These are phyloP conservation scores for Tolypocladium amazonense DNA, from an alignment of 2,329 filamentous ascomycete species.

Conservation along the genomic window DNA sequence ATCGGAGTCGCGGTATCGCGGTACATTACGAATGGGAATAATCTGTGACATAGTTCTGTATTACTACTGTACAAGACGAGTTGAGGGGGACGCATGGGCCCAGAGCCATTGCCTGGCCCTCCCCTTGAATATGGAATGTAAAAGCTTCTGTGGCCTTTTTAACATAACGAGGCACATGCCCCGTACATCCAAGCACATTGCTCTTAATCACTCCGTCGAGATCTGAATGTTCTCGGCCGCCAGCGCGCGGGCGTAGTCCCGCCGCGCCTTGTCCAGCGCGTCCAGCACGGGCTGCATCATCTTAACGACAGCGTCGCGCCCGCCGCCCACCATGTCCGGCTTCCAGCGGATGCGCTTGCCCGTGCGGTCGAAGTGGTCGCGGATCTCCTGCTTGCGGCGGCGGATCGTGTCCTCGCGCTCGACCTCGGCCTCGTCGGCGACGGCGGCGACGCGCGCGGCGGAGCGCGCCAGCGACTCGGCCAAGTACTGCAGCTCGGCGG, in stretches of 20 bases:
- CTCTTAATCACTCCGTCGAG: slow-evolving; percentile 29
- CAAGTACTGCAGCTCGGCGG: slow-evolving; percentile 69
- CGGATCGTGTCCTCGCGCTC: slow-evolving; percentile 59
- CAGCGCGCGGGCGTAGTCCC: slow-evolving; percentile 61
- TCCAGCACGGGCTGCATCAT: slow-evolving; percentile 65
- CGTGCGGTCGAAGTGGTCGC: slow-evolving; percentile 59
- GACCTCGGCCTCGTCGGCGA: slow-evolving; percentile 69
- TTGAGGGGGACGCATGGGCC: not conserved
- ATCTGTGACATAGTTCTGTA: not conserved
- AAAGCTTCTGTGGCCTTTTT: not conserved
- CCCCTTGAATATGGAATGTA: not conserved
- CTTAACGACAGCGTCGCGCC: slow-evolving; percentile 62
- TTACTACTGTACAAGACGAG: not conserved
- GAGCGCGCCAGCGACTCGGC: slow-evolving; percentile 74
- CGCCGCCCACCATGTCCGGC: slow-evolving; percentile 59
- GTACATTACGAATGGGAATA: not conserved
- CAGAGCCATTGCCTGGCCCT: not conserved
- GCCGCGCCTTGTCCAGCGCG: slow-evolving; percentile 59
- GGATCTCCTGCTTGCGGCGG: slow-evolving; percentile 57
- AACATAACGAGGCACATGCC: not conserved
- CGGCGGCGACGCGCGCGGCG: slow-evolving; percentile 65
- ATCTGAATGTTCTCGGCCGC: slow-evolving; percentile 48
- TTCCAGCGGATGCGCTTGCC: slow-evolving; percentile 65
- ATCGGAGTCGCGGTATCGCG: not conserved
- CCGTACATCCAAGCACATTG: not conserved